Evolutionary conservation across 2,329 filamentous ascomycete genomes (phyloP), one percentile per base, ranked within the genome.

Genomic region (Aspergillus caelatus): DNA sequence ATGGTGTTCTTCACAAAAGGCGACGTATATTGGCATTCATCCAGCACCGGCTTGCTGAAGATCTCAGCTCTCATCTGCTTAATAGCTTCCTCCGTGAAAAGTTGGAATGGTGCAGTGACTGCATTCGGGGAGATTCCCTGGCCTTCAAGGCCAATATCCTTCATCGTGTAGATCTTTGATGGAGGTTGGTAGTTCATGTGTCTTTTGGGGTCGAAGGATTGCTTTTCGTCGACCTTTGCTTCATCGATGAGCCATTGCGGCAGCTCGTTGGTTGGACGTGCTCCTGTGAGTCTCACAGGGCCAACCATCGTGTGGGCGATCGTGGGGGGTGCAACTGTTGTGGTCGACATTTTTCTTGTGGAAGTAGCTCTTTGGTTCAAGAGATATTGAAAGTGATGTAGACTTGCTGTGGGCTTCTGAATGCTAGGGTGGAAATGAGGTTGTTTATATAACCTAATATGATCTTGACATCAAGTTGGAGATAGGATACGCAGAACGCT

Each of bases 21-120:
- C 84, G 72, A 85, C 84, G 82, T 81, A 72, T 82, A 88, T 57
- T 81, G 81, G 73, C 83, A 88, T 53, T 86, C 84, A 4, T 82
- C 75, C 55, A 84, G 78, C 4, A 89, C 85, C 16, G 83, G 79
- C 0, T 83, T 77, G 57, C 82, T 83, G 46, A 89, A 80, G 30
- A 89, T 82, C 72, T 90, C 88, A 0, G 76, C 77, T 63, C 88
- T 80, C 81, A 90, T 89, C 61, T 84, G 81, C 70, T 83, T 75
- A 48, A 90, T 81, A 1, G 87, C 87, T 57, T 88, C 86, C 26
- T 81, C 70, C 7, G 84, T 85, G 74, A 90, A 90, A 21, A 90
- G 81, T 1, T 80, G 80, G 73, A 90, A 90, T 0, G 88, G 87
- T 60, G 88, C 83, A 0, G 87, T 87, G 54, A 88, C 86, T 3